Evolutionary conservation across 805 yeast species (phyloP).

Genomic region (Metschnikowia kofuensis): DNA sequence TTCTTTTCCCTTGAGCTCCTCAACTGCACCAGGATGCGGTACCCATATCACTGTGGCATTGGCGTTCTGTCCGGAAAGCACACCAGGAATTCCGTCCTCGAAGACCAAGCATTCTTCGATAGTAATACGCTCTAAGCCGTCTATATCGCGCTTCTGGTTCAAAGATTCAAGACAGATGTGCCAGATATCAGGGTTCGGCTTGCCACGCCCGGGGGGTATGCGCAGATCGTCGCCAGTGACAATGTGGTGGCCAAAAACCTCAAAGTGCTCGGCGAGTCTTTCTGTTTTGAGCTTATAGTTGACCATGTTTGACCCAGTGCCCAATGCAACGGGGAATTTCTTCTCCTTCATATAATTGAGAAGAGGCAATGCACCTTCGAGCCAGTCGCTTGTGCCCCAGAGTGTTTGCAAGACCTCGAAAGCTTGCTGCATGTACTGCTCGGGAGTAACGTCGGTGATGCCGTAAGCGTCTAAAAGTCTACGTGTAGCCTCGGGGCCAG

Average conservation of each 20-base stretch:
- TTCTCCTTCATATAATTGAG: constrained; percentile 49
- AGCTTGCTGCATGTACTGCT: constrained; percentile 55
- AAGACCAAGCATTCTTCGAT: constrained; percentile 85
- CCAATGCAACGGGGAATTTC: constrained; percentile 79
- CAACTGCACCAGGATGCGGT: constrained; percentile 74
- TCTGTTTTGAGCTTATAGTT: constrained; percentile 72
- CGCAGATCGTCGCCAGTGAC: constrained; percentile 89
- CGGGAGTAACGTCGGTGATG: constrained; percentile 53
- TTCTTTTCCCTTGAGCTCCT: constrained; percentile 50
- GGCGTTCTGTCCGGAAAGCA: constrained; percentile 76
- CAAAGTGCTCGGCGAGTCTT: constrained; percentile 63
- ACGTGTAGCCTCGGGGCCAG: constrained; percentile 73
- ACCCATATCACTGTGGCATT: constrained; percentile 92
- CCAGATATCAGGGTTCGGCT: constrained; percentile 95
- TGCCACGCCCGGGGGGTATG: constrained; percentile 82
- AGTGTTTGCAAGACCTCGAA: constrained; percentile 49
- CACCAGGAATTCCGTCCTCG: constrained; percentile 96
- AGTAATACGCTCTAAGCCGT: constrained; percentile 45
- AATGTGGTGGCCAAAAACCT: constrained; percentile 57
- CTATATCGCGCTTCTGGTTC: constrained; percentile 49
- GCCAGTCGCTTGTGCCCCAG: constrained; percentile 64
- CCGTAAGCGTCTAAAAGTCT: constrained; percentile 62
- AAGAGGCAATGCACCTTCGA: constrained; percentile 85
- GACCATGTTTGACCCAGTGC: constrained; percentile 71
- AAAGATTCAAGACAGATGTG: constrained; percentile 69